phyloP scores from a whole-genome alignment of 2,329 filamentous ascomycete species.

The Aspergillus novofumigatus region DNA sequence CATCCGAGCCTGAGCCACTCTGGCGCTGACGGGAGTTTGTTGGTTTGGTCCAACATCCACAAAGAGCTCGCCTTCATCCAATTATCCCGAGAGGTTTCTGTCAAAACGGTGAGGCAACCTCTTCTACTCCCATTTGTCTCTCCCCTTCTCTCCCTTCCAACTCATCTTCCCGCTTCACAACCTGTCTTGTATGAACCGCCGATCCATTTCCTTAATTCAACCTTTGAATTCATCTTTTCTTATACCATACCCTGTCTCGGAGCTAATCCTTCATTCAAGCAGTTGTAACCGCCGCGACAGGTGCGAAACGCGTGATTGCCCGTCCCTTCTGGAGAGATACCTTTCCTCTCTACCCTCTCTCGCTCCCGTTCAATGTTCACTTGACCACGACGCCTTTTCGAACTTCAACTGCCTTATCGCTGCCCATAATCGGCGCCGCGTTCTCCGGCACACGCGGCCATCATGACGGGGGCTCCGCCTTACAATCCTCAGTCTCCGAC shows the following conservation, averaged over 20 bases:
- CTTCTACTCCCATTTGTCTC: constrained; percentile 13
- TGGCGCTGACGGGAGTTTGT: neutral
- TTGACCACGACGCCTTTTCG: neutral
- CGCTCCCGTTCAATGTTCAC: constrained; percentile 4
- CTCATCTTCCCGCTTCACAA: constrained; percentile 10
- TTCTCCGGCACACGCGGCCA: constrained; percentile 29
- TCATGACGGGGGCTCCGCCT: constrained; percentile 43
- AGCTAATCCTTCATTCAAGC: neutral
- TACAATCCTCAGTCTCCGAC: constrained; percentile 44
- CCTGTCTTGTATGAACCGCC: neutral
- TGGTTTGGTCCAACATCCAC: neutral
- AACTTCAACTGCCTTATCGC: neutral
- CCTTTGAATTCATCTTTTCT: constrained; percentile 4
- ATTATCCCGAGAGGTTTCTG: neutral
- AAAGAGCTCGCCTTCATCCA: neutral
- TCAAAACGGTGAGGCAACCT: constrained; percentile 1
- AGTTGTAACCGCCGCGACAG: neutral
- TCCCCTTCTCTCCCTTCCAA: constrained; percentile 22
- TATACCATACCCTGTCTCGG: neutral
- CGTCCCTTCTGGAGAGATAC: neutral
- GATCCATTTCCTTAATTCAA: neutral
- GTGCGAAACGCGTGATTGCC: neutral
- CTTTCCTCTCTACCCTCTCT: neutral
- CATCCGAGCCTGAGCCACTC: neutral
- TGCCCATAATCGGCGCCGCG: constrained; percentile 21